phyloP scores from a whole-genome alignment of 164 flowering plant species.

The Protea cynaroides region DNA sequence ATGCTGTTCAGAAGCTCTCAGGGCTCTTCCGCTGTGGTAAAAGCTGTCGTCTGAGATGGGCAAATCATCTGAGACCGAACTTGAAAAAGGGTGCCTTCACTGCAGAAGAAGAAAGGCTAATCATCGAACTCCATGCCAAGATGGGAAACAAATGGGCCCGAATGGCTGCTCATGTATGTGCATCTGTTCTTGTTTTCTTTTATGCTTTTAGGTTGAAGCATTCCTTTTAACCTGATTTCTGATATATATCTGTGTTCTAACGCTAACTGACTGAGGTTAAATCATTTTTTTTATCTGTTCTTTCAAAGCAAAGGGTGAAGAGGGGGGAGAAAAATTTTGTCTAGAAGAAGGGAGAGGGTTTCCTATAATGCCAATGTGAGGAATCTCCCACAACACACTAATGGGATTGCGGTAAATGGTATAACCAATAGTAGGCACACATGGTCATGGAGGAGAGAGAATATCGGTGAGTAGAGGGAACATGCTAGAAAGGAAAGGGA shows the following conservation, averaged over 20 bases:
- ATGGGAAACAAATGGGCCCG: conserved; percentile 95
- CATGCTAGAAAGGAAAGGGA: too few species aligned
- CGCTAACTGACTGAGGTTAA: not conserved
- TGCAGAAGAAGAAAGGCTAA: conserved; percentile 58
- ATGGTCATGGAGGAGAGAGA: too few species aligned
- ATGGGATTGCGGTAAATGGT: too few species aligned
- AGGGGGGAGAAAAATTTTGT: too few species aligned
- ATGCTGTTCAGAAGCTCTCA: conserved; percentile 80
- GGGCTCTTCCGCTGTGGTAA: conserved; percentile 83
- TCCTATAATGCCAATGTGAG: too few species aligned
- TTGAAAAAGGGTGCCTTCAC: conserved; percentile 84
- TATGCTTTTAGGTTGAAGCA: not conserved
- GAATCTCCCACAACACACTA: too few species aligned
- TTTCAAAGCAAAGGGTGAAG: too few species aligned
- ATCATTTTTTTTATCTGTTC: too few species aligned
- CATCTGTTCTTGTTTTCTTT: not conserved
- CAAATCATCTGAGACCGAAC: conserved; percentile 84
- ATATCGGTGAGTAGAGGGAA: too few species aligned
- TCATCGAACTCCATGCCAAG: conserved; percentile 76
- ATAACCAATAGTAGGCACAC: too few species aligned
- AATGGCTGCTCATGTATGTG: conserved; percentile 81
- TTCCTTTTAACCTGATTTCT: not conserved
- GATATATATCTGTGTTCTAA: not conserved
- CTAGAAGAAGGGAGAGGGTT: too few species aligned
- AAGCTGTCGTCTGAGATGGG: conserved; percentile 92